phyloP scores from a whole-genome alignment of 179 eudicot genomes.

The Corrigiola litoralis region DNA sequence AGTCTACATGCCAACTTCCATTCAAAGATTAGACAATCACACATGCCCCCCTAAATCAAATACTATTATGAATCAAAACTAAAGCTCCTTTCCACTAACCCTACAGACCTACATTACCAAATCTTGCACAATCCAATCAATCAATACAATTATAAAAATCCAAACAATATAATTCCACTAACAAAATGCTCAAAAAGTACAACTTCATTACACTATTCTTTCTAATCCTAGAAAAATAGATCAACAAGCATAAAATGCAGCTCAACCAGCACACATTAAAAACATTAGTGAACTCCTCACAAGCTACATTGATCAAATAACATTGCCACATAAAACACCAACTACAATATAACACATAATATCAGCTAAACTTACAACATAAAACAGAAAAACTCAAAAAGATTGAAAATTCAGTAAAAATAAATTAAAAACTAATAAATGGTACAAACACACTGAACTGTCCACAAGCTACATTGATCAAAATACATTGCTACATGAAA shows the following conservation, averaged over 20 bases:
- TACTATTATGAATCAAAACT: not conserved
- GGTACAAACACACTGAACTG: not conserved
- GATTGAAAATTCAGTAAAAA: not conserved
- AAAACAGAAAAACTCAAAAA: not conserved
- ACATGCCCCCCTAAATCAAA: not conserved
- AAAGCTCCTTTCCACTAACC: not conserved
- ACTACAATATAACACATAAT: not conserved
- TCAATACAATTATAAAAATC: not conserved
- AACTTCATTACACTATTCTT: too few relatives aligned
- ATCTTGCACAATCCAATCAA: not conserved
- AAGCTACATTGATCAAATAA: not conserved
- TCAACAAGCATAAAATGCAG: too few relatives aligned
- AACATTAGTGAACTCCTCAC: not conserved
- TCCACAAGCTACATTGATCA: not conserved
- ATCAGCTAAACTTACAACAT: not conserved
- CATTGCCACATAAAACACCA: not conserved
- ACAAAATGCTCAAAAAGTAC: too few relatives aligned
- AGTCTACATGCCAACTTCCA: too few relatives aligned
- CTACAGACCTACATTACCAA: too few relatives aligned
- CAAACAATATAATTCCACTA: too few relatives aligned
- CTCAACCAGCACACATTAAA: too few relatives aligned
- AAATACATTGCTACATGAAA: not conserved
- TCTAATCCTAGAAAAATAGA: too few relatives aligned
- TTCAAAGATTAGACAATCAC: not conserved
- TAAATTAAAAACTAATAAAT: not conserved